These are phyloP conservation scores for Tylopilus vinaceipallidus DNA, from an alignment of 768 basidiomycete genomes.

Conservation along the genomic window DNA sequence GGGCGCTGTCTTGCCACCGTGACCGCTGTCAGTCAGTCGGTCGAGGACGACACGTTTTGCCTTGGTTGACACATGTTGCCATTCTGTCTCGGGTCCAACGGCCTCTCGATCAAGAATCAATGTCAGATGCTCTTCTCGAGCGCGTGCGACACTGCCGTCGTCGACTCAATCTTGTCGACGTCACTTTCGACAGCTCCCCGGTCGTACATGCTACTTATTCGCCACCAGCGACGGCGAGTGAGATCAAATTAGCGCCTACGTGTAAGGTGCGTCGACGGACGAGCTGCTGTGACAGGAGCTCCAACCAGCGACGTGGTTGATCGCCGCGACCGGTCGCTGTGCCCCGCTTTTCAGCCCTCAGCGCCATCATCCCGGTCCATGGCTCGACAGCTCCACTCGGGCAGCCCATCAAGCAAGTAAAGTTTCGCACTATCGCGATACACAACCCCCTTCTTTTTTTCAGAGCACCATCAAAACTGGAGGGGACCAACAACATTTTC, in stretches of 20 bases:
- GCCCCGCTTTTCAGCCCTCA: neutral
- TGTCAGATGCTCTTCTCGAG: constrained; percentile 1
- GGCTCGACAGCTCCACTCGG: no score
- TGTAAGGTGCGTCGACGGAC: no score
- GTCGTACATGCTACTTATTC: neutral
- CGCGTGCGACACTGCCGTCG: neutral
- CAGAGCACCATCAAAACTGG: neutral
- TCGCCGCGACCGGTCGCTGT: no score
- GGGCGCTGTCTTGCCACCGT: neutral
- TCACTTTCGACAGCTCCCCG: neutral
- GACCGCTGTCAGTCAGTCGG: neutral
- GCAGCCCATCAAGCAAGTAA: neutral
- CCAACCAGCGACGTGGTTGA: no score
- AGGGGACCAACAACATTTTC: neutral
- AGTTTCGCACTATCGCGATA: neutral
- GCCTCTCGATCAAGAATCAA: neutral
- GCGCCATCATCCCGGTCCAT: neutral
- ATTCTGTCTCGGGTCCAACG: neutral
- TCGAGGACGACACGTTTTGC: no score
- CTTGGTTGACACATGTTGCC: constrained; percentile 1
- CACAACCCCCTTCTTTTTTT: neutral
- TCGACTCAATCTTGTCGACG: neutral
- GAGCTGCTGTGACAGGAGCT: no score
- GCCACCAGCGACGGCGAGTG: neutral
- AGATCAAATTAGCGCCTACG: neutral